Percentiles rank a stretch among this genome's conserved stretches.
Conservation (phyloP, 805 yeast species). For the Kodamaea neixiangensis region DNA sequence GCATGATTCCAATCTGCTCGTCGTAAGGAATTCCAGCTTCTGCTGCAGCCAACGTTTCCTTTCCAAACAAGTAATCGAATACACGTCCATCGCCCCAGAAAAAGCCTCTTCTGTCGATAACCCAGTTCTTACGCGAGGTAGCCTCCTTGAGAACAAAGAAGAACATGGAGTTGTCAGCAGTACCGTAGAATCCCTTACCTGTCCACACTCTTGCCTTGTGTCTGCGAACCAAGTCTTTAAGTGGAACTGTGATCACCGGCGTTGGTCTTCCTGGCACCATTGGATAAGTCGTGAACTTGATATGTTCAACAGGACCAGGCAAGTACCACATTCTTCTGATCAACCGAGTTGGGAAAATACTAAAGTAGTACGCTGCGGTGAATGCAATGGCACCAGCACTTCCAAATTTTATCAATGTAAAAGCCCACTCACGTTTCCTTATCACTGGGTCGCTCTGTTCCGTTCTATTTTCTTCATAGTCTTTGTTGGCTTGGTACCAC, state of each 20-base stretch:
- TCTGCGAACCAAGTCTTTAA: conserved; percentile 55
- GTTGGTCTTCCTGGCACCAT: conserved; percentile 73
- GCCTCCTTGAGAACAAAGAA: conserved; percentile 70
- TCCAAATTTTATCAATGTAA: conserved; percentile 30
- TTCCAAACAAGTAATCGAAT: conserved; percentile 78
- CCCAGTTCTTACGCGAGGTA: conserved; percentile 60
- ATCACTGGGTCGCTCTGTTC: conserved; percentile 44
- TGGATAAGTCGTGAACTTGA: conserved; percentile 75
- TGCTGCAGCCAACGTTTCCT: conserved; percentile 73
- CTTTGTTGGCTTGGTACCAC: conserved; percentile 48
- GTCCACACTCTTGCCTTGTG: conserved; percentile 74
- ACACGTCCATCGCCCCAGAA: conserved; percentile 93
- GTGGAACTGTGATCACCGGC: conserved; percentile 69
- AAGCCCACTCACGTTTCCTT: conserved; percentile 40
- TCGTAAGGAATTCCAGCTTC: conserved; percentile 69
- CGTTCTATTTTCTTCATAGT: conserved; percentile 53
- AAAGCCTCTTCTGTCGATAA: conserved; percentile 82
- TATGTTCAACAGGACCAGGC: conserved; percentile 58
- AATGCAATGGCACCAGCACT: conserved; percentile 30
- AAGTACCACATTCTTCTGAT: conserved; percentile 76
- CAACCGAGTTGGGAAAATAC: conserved; percentile 63
- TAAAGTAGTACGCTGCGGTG: conserved; percentile 30
- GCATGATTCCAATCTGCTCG: conserved; percentile 53
- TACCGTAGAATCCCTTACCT: conserved; percentile 86
- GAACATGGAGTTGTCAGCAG: conserved; percentile 71